Evolutionary conservation across 2,329 filamentous ascomycete species (phyloP).

Genomic region (Hypoxylon sp.): DNA sequence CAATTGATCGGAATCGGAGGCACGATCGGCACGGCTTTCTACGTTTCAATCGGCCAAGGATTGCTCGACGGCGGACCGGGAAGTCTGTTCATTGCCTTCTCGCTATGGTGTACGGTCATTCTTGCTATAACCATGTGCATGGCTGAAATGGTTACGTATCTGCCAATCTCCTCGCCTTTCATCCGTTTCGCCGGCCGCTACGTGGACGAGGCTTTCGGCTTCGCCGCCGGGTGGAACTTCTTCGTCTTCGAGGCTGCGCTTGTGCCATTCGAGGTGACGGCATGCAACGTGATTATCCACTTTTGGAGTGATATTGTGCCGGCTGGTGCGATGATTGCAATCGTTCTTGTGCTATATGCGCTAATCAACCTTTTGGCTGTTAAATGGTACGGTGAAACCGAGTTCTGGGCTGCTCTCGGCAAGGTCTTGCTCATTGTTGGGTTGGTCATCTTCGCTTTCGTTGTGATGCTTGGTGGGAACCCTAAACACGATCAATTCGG

Average conservation of each 20-base stretch:
- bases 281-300: slow-evolving; percentile 72
- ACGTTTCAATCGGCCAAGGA: slow-evolving; percentile 69
- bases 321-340: slow-evolving; percentile 70
- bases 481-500: slow-evolving; percentile 78
- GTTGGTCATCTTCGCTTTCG: slow-evolving; percentile 81
- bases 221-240: slow-evolving; percentile 80
- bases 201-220: slow-evolving; percentile 80
- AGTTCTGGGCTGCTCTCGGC: slow-evolving; percentile 79
- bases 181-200: slow-evolving; percentile 81
- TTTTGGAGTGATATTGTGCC: slow-evolving; percentile 73
- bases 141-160: slow-evolving; percentile 82
- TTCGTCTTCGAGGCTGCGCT: slow-evolving; percentile 77
- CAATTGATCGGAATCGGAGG: slow-evolving; percentile 73
- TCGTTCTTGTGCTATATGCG: slow-evolving; percentile 65
- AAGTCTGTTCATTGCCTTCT: slow-evolving; percentile 70
- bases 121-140: slow-evolving; percentile 71
- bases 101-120: slow-evolving; percentile 72
- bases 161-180: slow-evolving; percentile 82
- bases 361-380: slow-evolving; percentile 79
- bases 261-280: slow-evolving; percentile 76
- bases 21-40: slow-evolving; percentile 72
- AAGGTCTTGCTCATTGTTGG: slow-evolving; percentile 80
- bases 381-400: slow-evolving; percentile 80
- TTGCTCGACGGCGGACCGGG: slow-evolving; percentile 70
- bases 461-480: slow-evolving; percentile 86